Percentiles rank a stretch among this genome's conserved stretches.
Evolutionary conservation across 2,329 filamentous ascomycete species (phyloP).

Genomic region (Acrodontium crateriforme): DNA sequence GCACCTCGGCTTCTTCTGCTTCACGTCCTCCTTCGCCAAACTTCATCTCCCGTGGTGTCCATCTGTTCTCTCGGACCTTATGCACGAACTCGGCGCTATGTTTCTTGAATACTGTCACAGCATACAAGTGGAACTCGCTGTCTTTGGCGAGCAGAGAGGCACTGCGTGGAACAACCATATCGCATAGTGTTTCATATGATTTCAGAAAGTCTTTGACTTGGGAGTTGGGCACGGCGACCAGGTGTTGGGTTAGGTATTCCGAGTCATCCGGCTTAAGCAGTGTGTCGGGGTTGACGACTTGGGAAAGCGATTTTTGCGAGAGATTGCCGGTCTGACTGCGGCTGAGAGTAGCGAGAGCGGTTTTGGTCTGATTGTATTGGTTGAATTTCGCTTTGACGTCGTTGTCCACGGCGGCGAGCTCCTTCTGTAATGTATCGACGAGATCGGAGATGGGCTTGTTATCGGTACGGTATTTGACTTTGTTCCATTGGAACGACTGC

Average conservation of each 20-base stretch:
- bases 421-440: constrained; percentile 80
- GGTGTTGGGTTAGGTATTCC: constrained; percentile 92
- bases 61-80: constrained; percentile 84
- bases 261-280: constrained; percentile 68
- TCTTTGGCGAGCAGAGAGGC: constrained; percentile 68
- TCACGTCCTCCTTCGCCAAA: constrained; percentile 82
- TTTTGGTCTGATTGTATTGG: constrained; percentile 87
- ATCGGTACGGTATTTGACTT: constrained; percentile 90
- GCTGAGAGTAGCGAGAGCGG: constrained; percentile 65
- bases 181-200: constrained; percentile 73
- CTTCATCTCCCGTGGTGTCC: constrained; percentile 89
- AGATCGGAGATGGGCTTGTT: constrained; percentile 79
- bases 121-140: constrained; percentile 77
- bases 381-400: constrained; percentile 90
- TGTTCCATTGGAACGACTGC: constrained; percentile 86
- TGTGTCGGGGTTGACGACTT: constrained; percentile 62
- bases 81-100: constrained; percentile 73
- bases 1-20: constrained; percentile 76
- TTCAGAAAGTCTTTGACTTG: constrained; percentile 77
- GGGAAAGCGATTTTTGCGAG: constrained; percentile 81
- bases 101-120: constrained; percentile 90
- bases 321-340: constrained; percentile 90
- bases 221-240: constrained; percentile 73
- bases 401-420: constrained; percentile 82
- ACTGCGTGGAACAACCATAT: constrained; percentile 89